Base-by-base conservation (phyloP, 1,284 basidiomycete genomes). In the Naganishia liquefaciens region DNA sequence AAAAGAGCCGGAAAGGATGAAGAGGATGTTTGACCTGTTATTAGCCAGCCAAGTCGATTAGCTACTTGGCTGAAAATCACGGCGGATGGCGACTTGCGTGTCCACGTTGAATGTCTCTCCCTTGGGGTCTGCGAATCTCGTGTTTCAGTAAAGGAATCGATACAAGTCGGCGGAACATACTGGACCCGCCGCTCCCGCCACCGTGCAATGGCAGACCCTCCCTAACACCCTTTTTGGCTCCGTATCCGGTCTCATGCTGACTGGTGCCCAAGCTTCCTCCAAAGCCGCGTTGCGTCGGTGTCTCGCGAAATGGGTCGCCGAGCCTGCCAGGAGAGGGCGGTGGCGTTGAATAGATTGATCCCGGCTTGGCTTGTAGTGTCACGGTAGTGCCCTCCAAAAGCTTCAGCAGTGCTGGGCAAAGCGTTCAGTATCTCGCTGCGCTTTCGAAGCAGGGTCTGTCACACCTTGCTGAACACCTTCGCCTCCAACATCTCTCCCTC, bases 321-420 rank as follows among this genome's bases (percentile, higher is more conserved):
- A 40, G 21, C 27, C 37, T 49, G 37, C 52, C 17, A n/a, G 15
- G 30, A 10, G 51, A 13, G n/a, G 51, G 15, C 51, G 60, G 51
- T 10, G 66, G 40, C 5, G 66, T n/a, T 50, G 52, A 28, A 19
- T 44, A 40, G 27, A 61, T 71, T 6, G 76, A 71, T 10, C 57
- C 57, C 17, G 75, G 71, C 79, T 93, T 93, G 4, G 91, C 67
- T 6, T 80, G 76, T 2, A 97, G 83, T 11, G 87, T 88, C 27
- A 98, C 84, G 4, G 87, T 81, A 0, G 91, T 88, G 1, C 94
- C 94, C 80, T 98, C 94, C 82, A 98, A 88, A 84, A 97, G 89
- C 53, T 93, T 84, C 1, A 98, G 81, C 25, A 98, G 82, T 11
- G 91, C 81, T 68, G 42, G n/a, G 17, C 13, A 0, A 7, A 27